Base-by-base conservation (phyloP, 495 filamentous ascomycete species). In the Podospora bellae-mahoneyi region DNA sequence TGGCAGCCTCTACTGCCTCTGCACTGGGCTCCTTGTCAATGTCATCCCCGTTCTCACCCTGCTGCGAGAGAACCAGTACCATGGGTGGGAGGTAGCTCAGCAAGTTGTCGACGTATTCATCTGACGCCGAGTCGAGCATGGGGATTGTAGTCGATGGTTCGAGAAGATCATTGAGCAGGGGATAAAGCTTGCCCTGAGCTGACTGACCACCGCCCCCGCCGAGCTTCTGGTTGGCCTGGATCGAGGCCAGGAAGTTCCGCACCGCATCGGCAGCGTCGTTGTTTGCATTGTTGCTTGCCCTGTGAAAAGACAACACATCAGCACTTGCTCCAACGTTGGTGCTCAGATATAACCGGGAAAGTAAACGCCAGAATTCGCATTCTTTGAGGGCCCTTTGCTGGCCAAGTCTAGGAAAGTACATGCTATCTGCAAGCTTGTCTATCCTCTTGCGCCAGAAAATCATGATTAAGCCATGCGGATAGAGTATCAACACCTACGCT, bases 401-500 rank as follows among this genome's bases (percentile, higher is more conserved):
- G 67, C 54, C 63, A 59, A 28, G 55, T 68, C 67, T 77, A 75
- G 60, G 71, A 48, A 48, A 72, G 70, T 75, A 77, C 61, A 63
- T 77, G 75, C 68, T 72, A 68, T 73, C 64, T 66, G 64, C 66
- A 57, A 65, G 64, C 48, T 59, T 65, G 67, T 56, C 63, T 59
- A 58, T 62, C 56, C 68, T 53, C 65, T 57, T 53, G 48, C 27
- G 53, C 65, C 54, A 60, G 13, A 66, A 76, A 72, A 72, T 71
- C 75, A 77, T 63, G 59, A 64, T 70, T 70, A 69, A 72, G 53
- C 69, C 72, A 79, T 73, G 63, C 64, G 57, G 62, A 64, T 34
- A 71, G 73, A 72, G 74, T 81, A 80, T 82, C 78, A 83, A 82
- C 80, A 98, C 95, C 95, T 98, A 99, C 95, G 94, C 94, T 96